Evolutionary conservation across 129 eudicot genomes (phyloP), one percentile per base, ranked within the genome.

Genomic region (Calendula officinalis): DNA sequence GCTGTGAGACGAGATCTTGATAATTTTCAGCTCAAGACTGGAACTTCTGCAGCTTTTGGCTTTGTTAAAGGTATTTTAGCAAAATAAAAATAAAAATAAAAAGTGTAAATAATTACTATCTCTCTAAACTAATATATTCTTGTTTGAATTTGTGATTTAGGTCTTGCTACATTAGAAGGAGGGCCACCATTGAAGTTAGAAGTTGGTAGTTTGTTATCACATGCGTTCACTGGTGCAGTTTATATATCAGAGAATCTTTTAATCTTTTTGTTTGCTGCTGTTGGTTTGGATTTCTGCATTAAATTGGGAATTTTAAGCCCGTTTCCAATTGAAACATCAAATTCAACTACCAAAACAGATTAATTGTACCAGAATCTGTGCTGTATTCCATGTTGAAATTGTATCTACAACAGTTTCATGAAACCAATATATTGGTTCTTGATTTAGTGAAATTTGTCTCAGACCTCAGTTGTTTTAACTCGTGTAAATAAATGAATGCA

Each of bases 41-140:
- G 99, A 38, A 81, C 90, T 8, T 79, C 87, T 73, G 92, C 97
- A 44, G 99, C 99, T 16, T 94, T 94, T 73, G 99, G 84, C 62
- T 55, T 89, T 63, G 95, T 86, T 37, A 94, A 94, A 89, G 99
- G 99, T 94, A 88, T 17, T 27, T 46, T 59, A 35, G 9, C 16
- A 43, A 45, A 2, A n/a, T n/a, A n/a, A n/a, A n/a, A n/a, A n/a
- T n/a, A 22, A 22, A 22, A 22, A 22, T 22, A 22, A 22, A 22
- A 22, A 22, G 30, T 22, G 30, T 22, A 22, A 22, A 22, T 22
- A 22, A 22, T 22, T 22, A 16, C 36, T 14, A 65, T n/a, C 16
- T 3, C 10, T 7, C 12, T 9, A 50, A 60, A 6, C 33, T 56
- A 35, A 45, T 14, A 44, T 7, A 13, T 72, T 54, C 35, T 16